phyloP scores from a whole-genome alignment of 257 asterid species.

The Gynochthodes officinalis region DNA sequence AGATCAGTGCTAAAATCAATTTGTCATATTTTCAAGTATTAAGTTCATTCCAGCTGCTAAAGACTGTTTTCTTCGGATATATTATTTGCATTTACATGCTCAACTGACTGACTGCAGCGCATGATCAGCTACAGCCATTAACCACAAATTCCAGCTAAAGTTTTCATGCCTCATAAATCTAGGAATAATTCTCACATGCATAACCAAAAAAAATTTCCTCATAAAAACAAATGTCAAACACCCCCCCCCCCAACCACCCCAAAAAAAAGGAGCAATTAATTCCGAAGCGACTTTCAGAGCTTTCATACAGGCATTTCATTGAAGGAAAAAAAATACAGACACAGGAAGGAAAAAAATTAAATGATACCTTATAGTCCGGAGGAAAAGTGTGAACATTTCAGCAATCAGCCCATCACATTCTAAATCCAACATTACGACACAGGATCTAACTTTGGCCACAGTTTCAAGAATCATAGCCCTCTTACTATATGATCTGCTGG shows the following conservation, averaged over 20 bases:
- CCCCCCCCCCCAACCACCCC: background rate
- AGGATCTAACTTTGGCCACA: constrained; percentile 91
- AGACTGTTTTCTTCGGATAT: background rate
- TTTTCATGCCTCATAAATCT: background rate
- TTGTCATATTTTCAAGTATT: background rate
- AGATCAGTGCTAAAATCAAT: background rate
- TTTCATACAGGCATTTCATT: constrained; percentile 5
- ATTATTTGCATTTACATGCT: background rate
- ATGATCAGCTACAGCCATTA: no score
- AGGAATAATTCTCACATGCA: background rate
- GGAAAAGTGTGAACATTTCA: constrained; percentile 87
- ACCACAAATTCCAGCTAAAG: background rate
- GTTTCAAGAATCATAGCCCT: constrained; percentile 86
- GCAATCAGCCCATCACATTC: constrained; percentile 85
- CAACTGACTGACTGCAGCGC: background rate
- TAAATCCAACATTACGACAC: constrained; percentile 95
- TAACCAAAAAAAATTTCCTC: background rate
- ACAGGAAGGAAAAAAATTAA: background rate
- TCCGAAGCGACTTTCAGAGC: background rate
- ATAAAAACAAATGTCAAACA: no score
- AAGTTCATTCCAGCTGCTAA: background rate
- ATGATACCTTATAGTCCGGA: constrained; percentile 68
- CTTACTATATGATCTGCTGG: constrained; percentile 72
- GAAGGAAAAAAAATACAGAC: constrained; percentile 1
- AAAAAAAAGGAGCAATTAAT: background rate